Conservation (phyloP, 2,329 filamentous ascomycete genomes). For the Aspergillus brasiliensis region DNA sequence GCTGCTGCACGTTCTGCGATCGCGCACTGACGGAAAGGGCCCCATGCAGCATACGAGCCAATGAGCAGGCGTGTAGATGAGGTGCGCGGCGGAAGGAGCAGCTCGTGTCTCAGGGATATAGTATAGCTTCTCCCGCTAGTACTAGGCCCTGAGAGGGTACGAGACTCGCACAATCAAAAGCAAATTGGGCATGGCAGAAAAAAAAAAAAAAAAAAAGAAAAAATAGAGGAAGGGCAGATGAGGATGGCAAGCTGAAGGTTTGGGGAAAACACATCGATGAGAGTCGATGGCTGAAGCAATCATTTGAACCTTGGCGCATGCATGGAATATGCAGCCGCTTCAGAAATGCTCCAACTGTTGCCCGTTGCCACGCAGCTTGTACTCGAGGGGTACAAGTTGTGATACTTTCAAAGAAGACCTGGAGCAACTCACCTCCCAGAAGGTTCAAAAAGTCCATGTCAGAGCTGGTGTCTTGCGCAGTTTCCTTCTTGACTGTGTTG, state of each 20-base stretch:
- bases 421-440: slow-evolving; percentile 41
- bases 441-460: slow-evolving; percentile 47
- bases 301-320: neutral
- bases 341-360: neutral
- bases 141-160: slow-evolving; percentile 17
- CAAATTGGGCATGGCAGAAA: neutral
- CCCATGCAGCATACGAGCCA: slow-evolving; percentile 15
- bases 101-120: slow-evolving; percentile 16
- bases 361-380: slow-evolving; percentile 4
- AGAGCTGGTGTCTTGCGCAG: slow-evolving; percentile 25
- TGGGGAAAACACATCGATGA: neutral
- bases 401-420: neutral
- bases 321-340: neutral
- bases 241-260: neutral
- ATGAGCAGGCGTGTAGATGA: slow-evolving; percentile 17
- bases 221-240: neutral
- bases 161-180: neutral
- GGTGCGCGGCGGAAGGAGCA: slow-evolving; percentile 15
- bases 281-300: neutral
- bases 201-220: neutral
- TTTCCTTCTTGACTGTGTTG: slow-evolving; percentile 27
- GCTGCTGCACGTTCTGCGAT: slow-evolving; percentile 23
- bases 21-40: slow-evolving; percentile 13
- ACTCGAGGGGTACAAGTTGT: neutral
- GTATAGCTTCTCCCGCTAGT: slow-evolving; percentile 11